These are phyloP conservation scores for Sporothrix brasiliensis DNA, from an alignment of 2,329 filamentous ascomycete genomes.

Conservation along the genomic window DNA sequence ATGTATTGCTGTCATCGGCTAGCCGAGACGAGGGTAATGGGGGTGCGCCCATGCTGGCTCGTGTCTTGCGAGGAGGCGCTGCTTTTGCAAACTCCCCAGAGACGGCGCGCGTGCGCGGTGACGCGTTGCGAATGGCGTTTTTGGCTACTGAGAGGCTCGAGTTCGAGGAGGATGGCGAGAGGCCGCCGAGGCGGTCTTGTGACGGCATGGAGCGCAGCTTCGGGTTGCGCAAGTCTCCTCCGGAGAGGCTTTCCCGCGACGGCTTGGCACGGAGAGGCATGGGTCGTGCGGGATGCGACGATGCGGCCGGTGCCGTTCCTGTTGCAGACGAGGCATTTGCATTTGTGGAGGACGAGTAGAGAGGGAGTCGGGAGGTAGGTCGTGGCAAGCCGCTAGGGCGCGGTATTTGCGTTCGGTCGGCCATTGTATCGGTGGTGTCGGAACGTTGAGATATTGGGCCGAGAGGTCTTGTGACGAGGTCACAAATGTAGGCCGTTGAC, in stretches of 20 bases:
- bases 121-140: conserved; percentile 26
- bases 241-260: conserved; percentile 36
- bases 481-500: too few relatives aligned
- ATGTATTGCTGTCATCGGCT: conserved; percentile 27
- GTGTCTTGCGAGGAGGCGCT: neutral
- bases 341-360: conserved; percentile 5
- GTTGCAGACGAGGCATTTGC: conserved; percentile 13
- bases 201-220: conserved; percentile 49
- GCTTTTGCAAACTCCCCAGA: conserved; percentile 35
- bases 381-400: conserved; percentile 35
- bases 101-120: conserved; percentile 34
- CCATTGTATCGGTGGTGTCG: conserved; percentile 28
- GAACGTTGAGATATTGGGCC: neutral
- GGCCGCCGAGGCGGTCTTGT: conserved; percentile 44
- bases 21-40: conserved; percentile 12
- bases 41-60: conserved; percentile 13
- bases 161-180: conserved; percentile 9
- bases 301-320: neutral
- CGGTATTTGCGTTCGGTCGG: conserved; percentile 32
- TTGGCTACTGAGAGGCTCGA: conserved; percentile 29
- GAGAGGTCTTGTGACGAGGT: neutral
- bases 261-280: conserved; percentile 35
- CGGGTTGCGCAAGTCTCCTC: conserved; percentile 46
- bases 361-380: conserved; percentile 33
- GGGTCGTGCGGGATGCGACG: neutral